phyloP scores from a whole-genome alignment of 164 flowering plant species.

The Malania oleifera region DNA sequence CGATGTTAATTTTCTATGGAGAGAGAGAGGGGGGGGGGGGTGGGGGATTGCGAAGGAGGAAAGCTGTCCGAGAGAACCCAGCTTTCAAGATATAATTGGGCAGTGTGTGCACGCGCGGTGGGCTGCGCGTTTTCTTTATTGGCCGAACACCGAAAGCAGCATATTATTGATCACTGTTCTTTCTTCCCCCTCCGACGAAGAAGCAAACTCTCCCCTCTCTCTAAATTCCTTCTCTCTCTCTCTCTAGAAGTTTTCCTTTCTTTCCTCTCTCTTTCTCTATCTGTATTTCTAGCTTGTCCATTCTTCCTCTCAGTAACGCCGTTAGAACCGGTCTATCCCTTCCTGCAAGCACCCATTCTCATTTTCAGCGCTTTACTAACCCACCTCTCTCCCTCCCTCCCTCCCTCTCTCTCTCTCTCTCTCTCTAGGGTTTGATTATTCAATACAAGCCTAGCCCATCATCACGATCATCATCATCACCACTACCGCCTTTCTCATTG shows the following conservation, averaged over 20 bases:
- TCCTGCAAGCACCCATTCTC: conserved; percentile 4
- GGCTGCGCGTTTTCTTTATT: no score
- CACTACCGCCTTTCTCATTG: not conserved
- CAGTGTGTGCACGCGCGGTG: no score
- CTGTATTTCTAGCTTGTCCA: no score
- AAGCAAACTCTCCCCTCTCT: no score
- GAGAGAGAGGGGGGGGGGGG: no score
- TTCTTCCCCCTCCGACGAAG: no score
- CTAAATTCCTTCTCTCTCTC: not conserved
- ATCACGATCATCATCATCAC: conserved; percentile 3
- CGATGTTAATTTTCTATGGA: no score
- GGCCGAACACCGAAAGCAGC: no score
- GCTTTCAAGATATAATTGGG: no score
- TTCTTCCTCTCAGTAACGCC: conserved; percentile 16
- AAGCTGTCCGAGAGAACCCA: no score
- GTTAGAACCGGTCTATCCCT: conserved; percentile 24
- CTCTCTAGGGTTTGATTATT: conserved; percentile 31
- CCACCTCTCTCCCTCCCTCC: not conserved
- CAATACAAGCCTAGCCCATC: not conserved
- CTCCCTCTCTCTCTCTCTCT: conserved; percentile 9
- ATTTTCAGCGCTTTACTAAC: conserved; percentile 8
- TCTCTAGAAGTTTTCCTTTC: not conserved
- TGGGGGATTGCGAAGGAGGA: no score
- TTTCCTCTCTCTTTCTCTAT: conserved; percentile 1
- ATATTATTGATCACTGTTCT: no score